Percentiles rank a stretch among this genome's conserved stretches.
Conservation (phyloP, 768 basidiomycete species). For the Xerocomellus chrysenteron region DNA sequence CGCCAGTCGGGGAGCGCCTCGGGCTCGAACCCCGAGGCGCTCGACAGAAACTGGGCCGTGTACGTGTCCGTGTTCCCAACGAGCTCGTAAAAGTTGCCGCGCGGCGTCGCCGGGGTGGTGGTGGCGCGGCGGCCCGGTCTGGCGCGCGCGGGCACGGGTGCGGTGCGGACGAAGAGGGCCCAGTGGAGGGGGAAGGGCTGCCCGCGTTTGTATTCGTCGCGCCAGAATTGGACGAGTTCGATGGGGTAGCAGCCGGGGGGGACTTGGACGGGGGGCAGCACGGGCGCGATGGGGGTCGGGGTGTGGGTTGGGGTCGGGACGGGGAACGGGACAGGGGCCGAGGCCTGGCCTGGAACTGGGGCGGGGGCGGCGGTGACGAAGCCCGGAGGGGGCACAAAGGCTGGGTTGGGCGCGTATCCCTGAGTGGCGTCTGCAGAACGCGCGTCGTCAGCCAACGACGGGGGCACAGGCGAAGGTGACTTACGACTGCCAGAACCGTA, state of each 20-base stretch:
- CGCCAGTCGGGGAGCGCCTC: constrained; percentile 22
- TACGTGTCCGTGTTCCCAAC: constrained; percentile 27
- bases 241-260: constrained; percentile 20
- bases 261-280: constrained; percentile 14
- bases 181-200: constrained; percentile 24
- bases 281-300: background rate
- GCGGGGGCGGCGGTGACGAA: background rate
- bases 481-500: constrained; percentile 1
- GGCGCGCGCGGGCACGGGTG: background rate
- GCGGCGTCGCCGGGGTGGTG: background rate
- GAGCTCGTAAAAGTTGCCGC: constrained; percentile 30
- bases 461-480: background rate
- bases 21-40: constrained; percentile 3
- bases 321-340: too few species aligned
- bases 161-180: constrained; percentile 32
- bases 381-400: background rate
- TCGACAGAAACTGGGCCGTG: constrained; percentile 12
- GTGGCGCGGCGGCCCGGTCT: background rate
- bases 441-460: background rate
- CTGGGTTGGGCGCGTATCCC: background rate
- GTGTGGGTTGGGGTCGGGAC: background rate
- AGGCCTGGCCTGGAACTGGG: background rate
- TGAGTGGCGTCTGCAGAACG: background rate
- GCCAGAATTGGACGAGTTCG: constrained; percentile 34
- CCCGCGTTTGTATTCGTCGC: constrained; percentile 7